Conservation (phyloP, 2,329 filamentous ascomycete species). For the Diplodia sapinea region DNA sequence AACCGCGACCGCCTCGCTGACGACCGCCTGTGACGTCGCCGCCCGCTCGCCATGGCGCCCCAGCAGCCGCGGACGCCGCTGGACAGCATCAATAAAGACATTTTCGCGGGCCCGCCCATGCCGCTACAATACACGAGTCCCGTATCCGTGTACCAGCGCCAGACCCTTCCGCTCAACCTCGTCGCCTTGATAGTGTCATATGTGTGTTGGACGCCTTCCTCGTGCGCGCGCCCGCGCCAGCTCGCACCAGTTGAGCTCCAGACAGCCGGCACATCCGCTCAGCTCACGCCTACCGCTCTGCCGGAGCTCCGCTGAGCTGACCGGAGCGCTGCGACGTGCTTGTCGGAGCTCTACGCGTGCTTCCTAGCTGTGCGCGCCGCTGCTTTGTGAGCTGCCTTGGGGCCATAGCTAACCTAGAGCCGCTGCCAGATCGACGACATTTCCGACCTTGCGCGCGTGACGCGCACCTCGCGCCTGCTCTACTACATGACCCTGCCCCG, state of each 20-base stretch:
- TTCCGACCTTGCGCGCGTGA: slow-evolving; percentile 64
- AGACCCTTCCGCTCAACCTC: slow-evolving; percentile 62
- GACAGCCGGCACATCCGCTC: not conserved
- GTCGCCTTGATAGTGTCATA: slow-evolving; percentile 63
- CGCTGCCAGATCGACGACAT: slow-evolving; percentile 60
- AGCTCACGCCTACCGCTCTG: not conserved
- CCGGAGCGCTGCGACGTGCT: not conserved
- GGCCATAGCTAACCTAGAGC: slow-evolving; percentile 18
- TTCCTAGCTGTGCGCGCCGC: slow-evolving; percentile 7
- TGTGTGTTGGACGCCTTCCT: slow-evolving; percentile 46
- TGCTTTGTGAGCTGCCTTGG: not conserved
- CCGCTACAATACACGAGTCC: slow-evolving; percentile 29
- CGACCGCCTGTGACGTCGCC: not conserved
- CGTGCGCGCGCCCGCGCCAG: slow-evolving; percentile 6
- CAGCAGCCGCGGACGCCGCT: slow-evolving; percentile 22
- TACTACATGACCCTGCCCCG: slow-evolving; percentile 69
- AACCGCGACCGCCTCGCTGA: slow-evolving; percentile 14
- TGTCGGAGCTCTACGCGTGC: slow-evolving; percentile 9
- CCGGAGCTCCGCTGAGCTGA: slow-evolving; percentile 5
- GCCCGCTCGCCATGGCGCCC: slow-evolving; percentile 9
- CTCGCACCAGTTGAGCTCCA: slow-evolving; percentile 7
- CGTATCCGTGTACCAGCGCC: slow-evolving; percentile 36
- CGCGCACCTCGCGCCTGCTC: slow-evolving; percentile 65
- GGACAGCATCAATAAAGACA: slow-evolving; percentile 22
- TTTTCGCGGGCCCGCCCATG: slow-evolving; percentile 20